Evolutionary conservation across 2,329 filamentous ascomycete species (phyloP).

Genomic region (Penicillium sp.): DNA sequence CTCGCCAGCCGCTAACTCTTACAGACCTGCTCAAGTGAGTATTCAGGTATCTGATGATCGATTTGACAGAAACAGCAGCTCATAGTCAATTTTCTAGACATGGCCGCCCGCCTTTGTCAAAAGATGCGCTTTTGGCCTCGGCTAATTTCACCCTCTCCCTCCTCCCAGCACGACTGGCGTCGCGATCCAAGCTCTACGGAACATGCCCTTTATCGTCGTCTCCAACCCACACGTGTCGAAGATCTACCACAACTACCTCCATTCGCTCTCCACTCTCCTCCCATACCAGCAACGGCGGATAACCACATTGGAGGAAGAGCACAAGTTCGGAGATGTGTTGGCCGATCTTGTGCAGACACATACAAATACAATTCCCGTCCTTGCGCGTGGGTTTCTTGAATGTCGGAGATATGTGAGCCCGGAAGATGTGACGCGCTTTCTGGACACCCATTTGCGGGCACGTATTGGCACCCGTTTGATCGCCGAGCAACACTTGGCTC

Average conservation of each 20-base stretch:
- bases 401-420: slow-evolving; percentile 84
- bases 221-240: slow-evolving; percentile 92
- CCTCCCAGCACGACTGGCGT: slow-evolving; percentile 84
- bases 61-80: neutral
- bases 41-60: neutral
- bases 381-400: slow-evolving; percentile 89
- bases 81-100: slow-evolving; percentile 42
- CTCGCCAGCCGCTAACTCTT: slow-evolving; percentile 75
- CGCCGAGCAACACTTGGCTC: slow-evolving; percentile 91
- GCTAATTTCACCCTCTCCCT: slow-evolving; percentile 94
- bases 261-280: slow-evolving; percentile 83
- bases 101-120: slow-evolving; percentile 78
- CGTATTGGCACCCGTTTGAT: slow-evolving; percentile 91
- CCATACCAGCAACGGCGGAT: slow-evolving; percentile 73
- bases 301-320: slow-evolving; percentile 75
- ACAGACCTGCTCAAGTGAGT: slow-evolving; percentile 79
- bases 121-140: slow-evolving; percentile 73
- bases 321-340: slow-evolving; percentile 84
- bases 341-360: slow-evolving; percentile 95
- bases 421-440: slow-evolving; percentile 76
- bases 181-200: slow-evolving; percentile 90
- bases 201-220: slow-evolving; percentile 94
- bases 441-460: slow-evolving; percentile 89
- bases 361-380: slow-evolving; percentile 84
- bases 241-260: slow-evolving; percentile 94